phyloP scores from a whole-genome alignment of 2,329 filamentous ascomycete species.

The Thelonectria discophora region DNA sequence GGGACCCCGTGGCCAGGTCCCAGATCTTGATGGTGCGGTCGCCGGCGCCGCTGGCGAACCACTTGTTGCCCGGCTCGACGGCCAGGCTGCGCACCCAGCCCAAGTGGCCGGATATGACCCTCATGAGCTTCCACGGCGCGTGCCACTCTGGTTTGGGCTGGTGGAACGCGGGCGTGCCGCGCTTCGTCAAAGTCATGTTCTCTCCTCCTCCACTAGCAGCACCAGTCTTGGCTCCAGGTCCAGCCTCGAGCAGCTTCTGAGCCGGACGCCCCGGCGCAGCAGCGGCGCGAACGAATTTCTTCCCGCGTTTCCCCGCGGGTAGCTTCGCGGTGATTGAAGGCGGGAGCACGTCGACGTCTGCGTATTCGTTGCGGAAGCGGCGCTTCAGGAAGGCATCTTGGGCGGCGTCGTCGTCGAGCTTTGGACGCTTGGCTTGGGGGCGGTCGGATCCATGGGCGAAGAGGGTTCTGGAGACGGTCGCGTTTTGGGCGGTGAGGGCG shows the following conservation, averaged over 20 bases:
- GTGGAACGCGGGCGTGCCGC: conserved; percentile 44
- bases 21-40: conserved; percentile 99
- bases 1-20: conserved; percentile 89
- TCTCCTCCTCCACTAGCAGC: conserved; percentile 29
- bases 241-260: conserved; percentile 52
- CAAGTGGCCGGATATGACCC: conserved; percentile 94
- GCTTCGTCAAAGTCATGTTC: conserved; percentile 46
- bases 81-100: conserved; percentile 93
- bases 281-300: conserved; percentile 58
- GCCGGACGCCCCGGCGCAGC: conserved; percentile 45
- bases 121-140: conserved; percentile 97
- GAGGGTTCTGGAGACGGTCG: conserved; percentile 45
- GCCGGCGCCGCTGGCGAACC: conserved; percentile 95
- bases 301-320: conserved; percentile 56
- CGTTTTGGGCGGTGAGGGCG: conserved; percentile 48
- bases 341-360: conserved; percentile 79
- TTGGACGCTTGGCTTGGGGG: conserved; percentile 50
- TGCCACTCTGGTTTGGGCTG: conserved; percentile 90
- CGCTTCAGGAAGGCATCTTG: conserved; percentile 48
- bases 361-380: conserved; percentile 78
- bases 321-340: conserved; percentile 82
- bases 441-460: conserved; percentile 42
- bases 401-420: conserved; percentile 48
- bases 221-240: conserved; percentile 49
- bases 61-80: conserved; percentile 95